Evolutionary conservation across 768 basidiomycete genomes (phyloP), one percentile per base, ranked within the genome.

Genomic region (Hebeloma cylindrosporum): DNA sequence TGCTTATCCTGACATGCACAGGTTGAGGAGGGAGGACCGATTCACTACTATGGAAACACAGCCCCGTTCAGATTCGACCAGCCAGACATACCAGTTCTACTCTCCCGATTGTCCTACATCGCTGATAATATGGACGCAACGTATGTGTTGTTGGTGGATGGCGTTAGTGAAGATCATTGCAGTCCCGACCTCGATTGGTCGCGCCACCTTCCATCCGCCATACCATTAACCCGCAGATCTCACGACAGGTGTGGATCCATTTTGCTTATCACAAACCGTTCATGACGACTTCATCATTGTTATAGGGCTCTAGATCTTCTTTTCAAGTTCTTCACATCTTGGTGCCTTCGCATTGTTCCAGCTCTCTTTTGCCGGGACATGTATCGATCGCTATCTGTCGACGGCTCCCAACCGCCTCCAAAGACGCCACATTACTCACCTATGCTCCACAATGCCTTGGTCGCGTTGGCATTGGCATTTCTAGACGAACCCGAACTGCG

Each of bases 391-490:
- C 61, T 77, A 8, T 64, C 54, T 32, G 59, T 59, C 3, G 71
- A 73, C 1, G 52, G 59, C 31, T 64, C 67, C 1, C 65, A 72
- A 28, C 45, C 61, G 5, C 58, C 68, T n/a, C 72, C 72, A 0
- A 74, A 73, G 47, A 73, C 74, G 0, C 61, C 77, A 2, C 82
- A 85, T 51, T 87, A 86, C 60, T 83, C 82, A 2, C 82, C 84
- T 0, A 80, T 86, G 76, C 69, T 86, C 6, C 85, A 87, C 63
- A 87, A 87, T 51, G 73, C 82, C 1, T 68, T 83, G 2, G 62
- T 87, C 5, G 67, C 75, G 0, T 47, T 77, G 17, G 73, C 66
- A 3, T 57, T 67, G 5, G 71, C 70, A 0, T 72, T 74, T 32
- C 68, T 73, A 1, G 75, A 77, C 28, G 71, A 74, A 17, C 71